A percentile compares a stretch with the other conserved stretches of the same genome.
Conservation (phyloP, 2,329 filamentous ascomycete species). For the Teratosphaeria nubilosa region DNA sequence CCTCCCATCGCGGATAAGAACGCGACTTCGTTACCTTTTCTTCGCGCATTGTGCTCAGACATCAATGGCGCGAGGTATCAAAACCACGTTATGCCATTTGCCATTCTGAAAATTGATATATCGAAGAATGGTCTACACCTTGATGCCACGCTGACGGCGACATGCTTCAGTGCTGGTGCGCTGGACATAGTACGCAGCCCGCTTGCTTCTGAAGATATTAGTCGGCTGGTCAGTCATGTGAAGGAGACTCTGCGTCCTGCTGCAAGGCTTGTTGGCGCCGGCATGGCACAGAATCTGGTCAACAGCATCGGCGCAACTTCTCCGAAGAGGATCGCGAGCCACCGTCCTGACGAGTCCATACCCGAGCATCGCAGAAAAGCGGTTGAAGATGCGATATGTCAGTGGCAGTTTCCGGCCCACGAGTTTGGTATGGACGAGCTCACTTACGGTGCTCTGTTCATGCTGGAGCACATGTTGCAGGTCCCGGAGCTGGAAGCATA, state of each 20-base stretch:
- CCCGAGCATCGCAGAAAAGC: slow-evolving; percentile 46
- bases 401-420: slow-evolving; percentile 85
- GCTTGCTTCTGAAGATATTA: slow-evolving; percentile 49
- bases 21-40: slow-evolving; percentile 9
- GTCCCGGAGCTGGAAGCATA: slow-evolving; percentile 71
- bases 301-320: slow-evolving; percentile 14
- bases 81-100: slow-evolving; percentile 22
- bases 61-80: slow-evolving; percentile 17
- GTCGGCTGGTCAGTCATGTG: slow-evolving; percentile 22
- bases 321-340: slow-evolving; percentile 11
- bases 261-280: slow-evolving; percentile 17
- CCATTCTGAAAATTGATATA: slow-evolving; percentile 9
- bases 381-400: slow-evolving; percentile 60
- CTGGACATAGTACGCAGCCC: slow-evolving; percentile 77
- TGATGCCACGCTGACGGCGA: slow-evolving; percentile 21
- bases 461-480: slow-evolving; percentile 78
- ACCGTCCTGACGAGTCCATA: slow-evolving; percentile 53
- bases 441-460: slow-evolving; percentile 70
- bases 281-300: slow-evolving; percentile 23
- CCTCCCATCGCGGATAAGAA: slow-evolving; percentile 2
- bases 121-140: slow-evolving; percentile 4
- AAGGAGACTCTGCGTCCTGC: slow-evolving; percentile 19
- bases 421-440: slow-evolving; percentile 85
- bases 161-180: slow-evolving; percentile 76
- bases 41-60: slow-evolving; percentile 16